phyloP scores from a whole-genome alignment of 1,139 yeast genomes.

The Yamadazyma dushanensis region DNA sequence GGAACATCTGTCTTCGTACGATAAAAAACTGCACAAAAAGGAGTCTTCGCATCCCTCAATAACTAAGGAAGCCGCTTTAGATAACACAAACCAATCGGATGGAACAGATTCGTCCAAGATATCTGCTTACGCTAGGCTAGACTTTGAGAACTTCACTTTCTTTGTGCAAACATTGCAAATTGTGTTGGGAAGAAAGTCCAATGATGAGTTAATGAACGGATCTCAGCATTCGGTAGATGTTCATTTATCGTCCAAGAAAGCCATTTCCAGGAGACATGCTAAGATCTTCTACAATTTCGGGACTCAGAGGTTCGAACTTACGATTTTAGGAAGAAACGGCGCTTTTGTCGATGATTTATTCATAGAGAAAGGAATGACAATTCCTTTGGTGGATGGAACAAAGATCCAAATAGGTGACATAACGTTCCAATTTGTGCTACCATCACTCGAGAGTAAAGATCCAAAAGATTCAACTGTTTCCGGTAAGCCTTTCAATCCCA shows the following conservation, averaged over 20 bases:
- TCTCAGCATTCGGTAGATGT: slow-evolving; percentile 75
- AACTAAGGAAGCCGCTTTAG: slow-evolving; percentile 25
- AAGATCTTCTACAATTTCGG: slow-evolving; percentile 94
- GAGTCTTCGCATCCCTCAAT: slow-evolving; percentile 12
- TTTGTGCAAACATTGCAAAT: slow-evolving; percentile 96
- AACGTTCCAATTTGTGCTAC: slow-evolving; percentile 81
- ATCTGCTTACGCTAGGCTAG: slow-evolving; percentile 91
- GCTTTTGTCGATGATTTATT: slow-evolving; percentile 91
- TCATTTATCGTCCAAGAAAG: slow-evolving; percentile 86
- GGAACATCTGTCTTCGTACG: neutral
- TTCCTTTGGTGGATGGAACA: slow-evolving; percentile 77
- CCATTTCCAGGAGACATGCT: slow-evolving; percentile 90
- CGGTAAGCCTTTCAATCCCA: slow-evolving; percentile 48
- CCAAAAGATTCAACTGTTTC: slow-evolving; percentile 17
- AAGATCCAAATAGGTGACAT: slow-evolving; percentile 93
- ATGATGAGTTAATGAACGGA: slow-evolving; percentile 57
- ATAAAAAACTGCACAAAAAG: neutral
- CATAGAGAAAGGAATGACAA: slow-evolving; percentile 86
- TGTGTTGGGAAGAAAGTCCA: slow-evolving; percentile 83
- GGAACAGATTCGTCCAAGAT: slow-evolving; percentile 50
- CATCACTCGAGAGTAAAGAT: slow-evolving; percentile 44
- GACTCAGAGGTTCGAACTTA: slow-evolving; percentile 85
- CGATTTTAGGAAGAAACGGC: slow-evolving; percentile 91
- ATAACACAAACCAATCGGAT: slow-evolving; percentile 15
- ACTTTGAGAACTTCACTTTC: slow-evolving; percentile 88